Evolutionary conservation across 106 monocot species (phyloP), one percentile per base, ranked within the genome.

Genomic region (Narthecium ossifragum): DNA sequence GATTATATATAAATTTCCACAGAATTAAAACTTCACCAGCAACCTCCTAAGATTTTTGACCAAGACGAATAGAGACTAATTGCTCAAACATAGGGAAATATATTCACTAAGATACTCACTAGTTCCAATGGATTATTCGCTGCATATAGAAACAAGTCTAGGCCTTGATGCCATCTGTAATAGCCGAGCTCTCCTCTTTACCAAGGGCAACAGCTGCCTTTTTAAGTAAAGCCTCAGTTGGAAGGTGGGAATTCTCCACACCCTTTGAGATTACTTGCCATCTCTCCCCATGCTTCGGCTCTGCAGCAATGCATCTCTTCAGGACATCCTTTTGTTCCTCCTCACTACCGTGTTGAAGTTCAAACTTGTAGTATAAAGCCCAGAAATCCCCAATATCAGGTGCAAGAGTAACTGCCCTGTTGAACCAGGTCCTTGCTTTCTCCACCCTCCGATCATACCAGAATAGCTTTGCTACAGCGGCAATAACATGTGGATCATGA

Each of bases 321-420:
- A 90, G 29, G 26, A 96, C 86, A 51, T 86, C 83, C 51, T 83
- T 86, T 62, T 96, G 94, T 17, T 51, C 73, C n/a, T 96, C 94
- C 27, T 86, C 90, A 38, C 26, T 70, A 21, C 94, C 94, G 74
- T 96, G 90, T 62, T 96, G 94, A 26, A 96, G 73, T 66, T 96
- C 94, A 78, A 96, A 96, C 53, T 83, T 96, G 64, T 96, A 90
- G 25, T 75, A 90, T n/a, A 78, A 70, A 1, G 78, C 80, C 94
- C 94, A 96, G 56, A 85, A 86, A 63, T 96, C 94, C n/a, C 94
- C 94, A 65, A 84, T 61, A 53, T 96, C 94, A 34, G 94, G 94
- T 10, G 82, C 72, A 26, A 96, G 77, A 24, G 89, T 96, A 60
- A 96, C 94, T 28, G 86, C 90, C 51, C 90, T 73, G 52, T 90